Evolutionary conservation across 192 early-diverging fungal species (phyloP), one percentile per base, ranked within the genome.

Genomic region (Helicostylum pulchrum): DNA sequence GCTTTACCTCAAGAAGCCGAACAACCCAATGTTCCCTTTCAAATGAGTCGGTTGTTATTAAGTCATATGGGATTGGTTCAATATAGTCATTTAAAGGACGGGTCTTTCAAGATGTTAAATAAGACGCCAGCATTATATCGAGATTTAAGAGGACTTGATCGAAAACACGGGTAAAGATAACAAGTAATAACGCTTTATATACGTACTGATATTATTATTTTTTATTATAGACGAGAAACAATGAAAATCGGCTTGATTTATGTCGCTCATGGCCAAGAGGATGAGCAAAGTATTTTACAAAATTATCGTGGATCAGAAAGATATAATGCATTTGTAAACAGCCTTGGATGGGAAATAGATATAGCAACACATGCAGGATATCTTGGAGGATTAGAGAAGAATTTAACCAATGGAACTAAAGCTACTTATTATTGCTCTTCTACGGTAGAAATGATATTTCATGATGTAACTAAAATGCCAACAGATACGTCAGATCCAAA

Each of bases 341-440:
- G 90, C 70, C 77, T 99, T 23, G 97, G 97, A 6, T 99, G 97
- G 97, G 84, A 93, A 70, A 83, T 98, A 11, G 88, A 97, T 55
- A 64, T 97, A 21, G 82, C 84, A 0, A 88, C 85, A 0, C 96
- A 97, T 72, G 68, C 77, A 3, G 95, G 95, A 1, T 99, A 90
- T 62, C 64, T 87, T 0, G 97, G 97, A 6, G 94, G 94, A 2
- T 72, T 99, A 12, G 93, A 96, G 62, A 70, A 80, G 31, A 92
- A 87, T 65, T 72, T 83, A 8, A 88, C 90, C 0, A 93, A 92
- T 62, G 95, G 93, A 1, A 71, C 64, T 1, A 78, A 67, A 0
- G 87, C 94, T 6, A 87, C 84, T 7, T 99, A 99, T 72, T 96
- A 87, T 63, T 88, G 93, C 53, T 85, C 85, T 2, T 89, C 94